Evolutionary conservation across 78 protist genomes (phyloP), one percentile per base, ranked within the genome.

Genomic region (Planoprotostelium fungivorum): DNA sequence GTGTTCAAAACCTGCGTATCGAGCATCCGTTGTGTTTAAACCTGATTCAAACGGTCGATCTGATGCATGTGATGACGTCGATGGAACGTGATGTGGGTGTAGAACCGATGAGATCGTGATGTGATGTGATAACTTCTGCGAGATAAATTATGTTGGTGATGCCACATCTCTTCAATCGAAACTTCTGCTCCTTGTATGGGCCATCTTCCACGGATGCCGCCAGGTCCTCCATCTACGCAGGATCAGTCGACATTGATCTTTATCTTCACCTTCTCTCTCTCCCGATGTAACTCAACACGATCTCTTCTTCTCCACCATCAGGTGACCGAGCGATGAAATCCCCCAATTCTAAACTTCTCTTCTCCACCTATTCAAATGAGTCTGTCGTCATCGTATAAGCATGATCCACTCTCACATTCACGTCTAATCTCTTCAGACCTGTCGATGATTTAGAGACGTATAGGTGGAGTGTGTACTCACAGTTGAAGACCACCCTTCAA

Each of bases 111-210:
- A n/a, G n/a, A n/a, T n/a, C n/a, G n/a, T n/a, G n/a, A n/a, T n/a
- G n/a, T n/a, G n/a, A n/a, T n/a, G n/a, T 25, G 5, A 51, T 25
- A 38, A 90, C 91, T 29, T 92, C 91, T 0, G 88, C 31, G 28
- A 92, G 86, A 37, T 92, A 92, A 37, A 86, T 84, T 0, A 86
- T 63, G 10, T 86, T 88, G n/a, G 34, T 37, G 0, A 92, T 36
- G 1, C 90, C 90, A 85, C 35, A 89, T 36, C 63, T 35, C 34
- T 34, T 84, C 1, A 92, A 36, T 5, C 87, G 23, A n/a, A 37
- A 86, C 37, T 92, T 91, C 29, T 91, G 94, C 1, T 89, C 87
- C n/a, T 37, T 37, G 85, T 89, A 92, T n/a, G 91, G 1, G 5
- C 94, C 94, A 86, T 92, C 94, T 1, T 9, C 39, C 29, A 25